Conservation (phyloP, 2,329 filamentous ascomycete genomes). For the Chalaropsis thielavioides region DNA sequence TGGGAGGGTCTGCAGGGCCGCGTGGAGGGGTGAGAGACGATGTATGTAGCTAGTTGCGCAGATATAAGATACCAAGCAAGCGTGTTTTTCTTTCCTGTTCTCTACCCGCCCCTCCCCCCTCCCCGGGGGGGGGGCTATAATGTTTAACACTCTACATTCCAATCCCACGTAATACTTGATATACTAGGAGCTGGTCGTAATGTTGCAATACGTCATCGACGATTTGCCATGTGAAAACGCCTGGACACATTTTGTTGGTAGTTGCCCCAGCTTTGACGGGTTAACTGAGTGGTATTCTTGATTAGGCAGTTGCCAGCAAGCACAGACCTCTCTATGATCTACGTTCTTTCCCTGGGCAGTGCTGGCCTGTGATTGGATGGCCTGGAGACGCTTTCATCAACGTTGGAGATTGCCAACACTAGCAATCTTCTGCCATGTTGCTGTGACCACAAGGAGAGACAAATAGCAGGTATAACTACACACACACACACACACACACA, state of each 20-base stretch:
- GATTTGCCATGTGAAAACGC: too few relatives aligned
- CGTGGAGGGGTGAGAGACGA: conserved; percentile 19
- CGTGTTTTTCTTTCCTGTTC: not conserved
- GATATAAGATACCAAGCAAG: conserved; percentile 12
- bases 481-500: not conserved
- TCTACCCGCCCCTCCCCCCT: too few relatives aligned
- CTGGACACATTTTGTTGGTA: too few relatives aligned
- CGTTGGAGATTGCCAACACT: not conserved
- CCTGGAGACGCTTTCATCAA: not conserved
- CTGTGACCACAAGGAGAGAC: too few relatives aligned
- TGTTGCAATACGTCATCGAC: too few relatives aligned
- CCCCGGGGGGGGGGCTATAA: not conserved
- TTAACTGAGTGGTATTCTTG: not conserved
- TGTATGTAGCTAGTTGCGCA: conserved; percentile 14
- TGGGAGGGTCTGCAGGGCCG: conserved; percentile 41
- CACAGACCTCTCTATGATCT: not conserved
- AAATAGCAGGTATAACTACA: not conserved
- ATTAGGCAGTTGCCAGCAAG: not conserved
- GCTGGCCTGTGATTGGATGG: not conserved
- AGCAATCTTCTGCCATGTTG: not conserved
- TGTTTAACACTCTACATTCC: too few relatives aligned
- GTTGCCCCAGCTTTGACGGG: too few relatives aligned
- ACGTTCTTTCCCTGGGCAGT: not conserved
- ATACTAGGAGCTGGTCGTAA: too few relatives aligned
- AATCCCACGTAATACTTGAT: too few relatives aligned